These are phyloP conservation scores for sweet orange (Citrus sinensis) DNA, from an alignment of 345 rosid species.

Conservation along the genomic window DNA sequence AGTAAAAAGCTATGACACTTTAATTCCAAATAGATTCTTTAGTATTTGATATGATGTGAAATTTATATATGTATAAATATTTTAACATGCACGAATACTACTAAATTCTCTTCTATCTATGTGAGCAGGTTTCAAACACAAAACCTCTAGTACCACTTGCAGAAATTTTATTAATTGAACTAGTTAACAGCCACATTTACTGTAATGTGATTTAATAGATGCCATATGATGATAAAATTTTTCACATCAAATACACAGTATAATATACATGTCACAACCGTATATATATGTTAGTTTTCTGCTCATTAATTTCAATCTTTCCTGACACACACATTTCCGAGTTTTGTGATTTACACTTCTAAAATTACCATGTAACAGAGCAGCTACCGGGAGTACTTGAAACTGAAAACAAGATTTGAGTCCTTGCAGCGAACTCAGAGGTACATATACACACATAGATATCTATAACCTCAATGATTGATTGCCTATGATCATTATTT, in stretches of 20 bases:
- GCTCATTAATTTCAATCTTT: not conserved
- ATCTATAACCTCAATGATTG: not conserved
- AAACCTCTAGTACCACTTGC: too few relatives aligned
- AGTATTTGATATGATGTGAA: not conserved
- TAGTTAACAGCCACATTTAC: too few relatives aligned
- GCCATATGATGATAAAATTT: too few relatives aligned
- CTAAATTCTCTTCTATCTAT: too few relatives aligned
- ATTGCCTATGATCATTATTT: not conserved
- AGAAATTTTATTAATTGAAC: too few relatives aligned
- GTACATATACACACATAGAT: slow-evolving; percentile 21
- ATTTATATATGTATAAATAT: too few relatives aligned
- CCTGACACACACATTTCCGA: not conserved
- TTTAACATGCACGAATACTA: too few relatives aligned
- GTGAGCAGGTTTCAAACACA: too few relatives aligned
- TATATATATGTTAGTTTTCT: not conserved
- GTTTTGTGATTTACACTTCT: too few relatives aligned
- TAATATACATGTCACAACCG: not conserved
- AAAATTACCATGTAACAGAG: slow-evolving; percentile 36
- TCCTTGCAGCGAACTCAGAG: slow-evolving; percentile 83
- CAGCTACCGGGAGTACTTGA: slow-evolving; percentile 88
- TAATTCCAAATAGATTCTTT: not conserved
- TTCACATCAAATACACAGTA: too few relatives aligned
- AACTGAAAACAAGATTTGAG: slow-evolving; percentile 74
- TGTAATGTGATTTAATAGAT: too few relatives aligned
- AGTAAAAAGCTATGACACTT: not conserved